A percentile compares a stretch with the other conserved stretches of the same genome.
Conservation (phyloP, 1,284 basidiomycete genomes). For the Anthracocystis setariae region DNA sequence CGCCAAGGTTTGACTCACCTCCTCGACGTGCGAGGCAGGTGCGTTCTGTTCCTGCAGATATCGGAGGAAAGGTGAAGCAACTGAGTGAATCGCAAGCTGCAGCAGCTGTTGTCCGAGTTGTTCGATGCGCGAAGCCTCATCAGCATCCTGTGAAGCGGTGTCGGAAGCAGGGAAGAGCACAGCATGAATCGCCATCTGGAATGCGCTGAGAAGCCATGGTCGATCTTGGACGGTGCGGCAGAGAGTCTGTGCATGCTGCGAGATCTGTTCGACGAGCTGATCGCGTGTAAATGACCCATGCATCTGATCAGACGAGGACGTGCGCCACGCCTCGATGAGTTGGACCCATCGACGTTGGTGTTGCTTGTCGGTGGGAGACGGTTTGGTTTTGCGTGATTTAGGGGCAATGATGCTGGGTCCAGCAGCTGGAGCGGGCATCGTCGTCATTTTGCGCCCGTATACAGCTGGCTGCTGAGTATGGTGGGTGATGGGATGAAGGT, state of each 20-base stretch:
- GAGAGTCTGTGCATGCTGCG: conserved; percentile 28
- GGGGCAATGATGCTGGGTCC: conserved; percentile 5
- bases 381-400: neutral
- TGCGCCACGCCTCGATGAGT: conserved; percentile 39
- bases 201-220: conserved; percentile 29
- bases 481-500: no score
- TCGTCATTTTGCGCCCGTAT: neutral
- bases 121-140: conserved; percentile 4
- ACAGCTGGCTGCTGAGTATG: no score
- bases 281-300: conserved; percentile 7
- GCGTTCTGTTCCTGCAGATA: conserved; percentile 2
- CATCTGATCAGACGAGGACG: neutral
- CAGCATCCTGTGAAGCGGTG: neutral
- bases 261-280: conserved; percentile 34
- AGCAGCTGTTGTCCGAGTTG: conserved; percentile 37
- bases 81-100: conserved; percentile 26
- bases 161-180: conserved; percentile 13
- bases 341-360: conserved; percentile 25
- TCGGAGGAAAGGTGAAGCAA: conserved; percentile 14
- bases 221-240: conserved; percentile 23
- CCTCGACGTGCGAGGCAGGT: neutral
- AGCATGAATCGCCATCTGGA: conserved; percentile 29
- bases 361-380: neutral
- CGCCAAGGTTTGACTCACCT: neutral
- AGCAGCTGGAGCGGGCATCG: conserved; percentile 7